Conservation (phyloP, 2,329 filamentous ascomycete species). For the Colletotrichum liriopes region DNA sequence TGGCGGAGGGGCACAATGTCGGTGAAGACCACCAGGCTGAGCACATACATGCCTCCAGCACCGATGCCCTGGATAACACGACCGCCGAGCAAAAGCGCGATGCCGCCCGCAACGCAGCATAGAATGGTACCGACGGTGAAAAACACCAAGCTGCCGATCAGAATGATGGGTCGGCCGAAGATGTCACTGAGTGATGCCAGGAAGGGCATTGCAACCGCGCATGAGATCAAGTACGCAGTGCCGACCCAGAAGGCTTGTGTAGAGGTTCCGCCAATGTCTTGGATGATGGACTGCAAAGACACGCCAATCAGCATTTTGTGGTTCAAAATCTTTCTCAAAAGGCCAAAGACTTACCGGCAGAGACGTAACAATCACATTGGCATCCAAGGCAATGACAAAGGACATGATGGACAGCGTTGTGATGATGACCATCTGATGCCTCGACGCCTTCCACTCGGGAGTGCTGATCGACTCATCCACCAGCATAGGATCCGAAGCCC, state of each 20-base stretch:
- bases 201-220: slow-evolving; percentile 49
- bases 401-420: slow-evolving; percentile 42
- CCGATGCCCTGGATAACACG: slow-evolving; percentile 59
- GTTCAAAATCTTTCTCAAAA: not conserved
- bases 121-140: slow-evolving; percentile 62
- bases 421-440: slow-evolving; percentile 41
- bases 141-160: slow-evolving; percentile 54
- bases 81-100: slow-evolving; percentile 55
- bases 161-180: slow-evolving; percentile 53
- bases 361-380: slow-evolving; percentile 41
- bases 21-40: slow-evolving; percentile 58
- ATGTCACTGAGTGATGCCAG: slow-evolving; percentile 54
- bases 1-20: slow-evolving; percentile 60
- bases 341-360: slow-evolving; percentile 24
- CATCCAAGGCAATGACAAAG: slow-evolving; percentile 41
- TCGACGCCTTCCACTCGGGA: slow-evolving; percentile 40
- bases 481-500: slow-evolving; percentile 35
- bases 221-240: slow-evolving; percentile 49
- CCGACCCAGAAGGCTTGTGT: slow-evolving; percentile 51
- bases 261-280: slow-evolving; percentile 46
- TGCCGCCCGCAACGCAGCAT: slow-evolving; percentile 53
- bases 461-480: slow-evolving; percentile 31
- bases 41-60: slow-evolving; percentile 59
- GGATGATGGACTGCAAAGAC: slow-evolving; percentile 45
- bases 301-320: not conserved